phyloP scores from a whole-genome alignment of 2,329 filamentous ascomycete species.

The Stachybotrys echinatus region DNA sequence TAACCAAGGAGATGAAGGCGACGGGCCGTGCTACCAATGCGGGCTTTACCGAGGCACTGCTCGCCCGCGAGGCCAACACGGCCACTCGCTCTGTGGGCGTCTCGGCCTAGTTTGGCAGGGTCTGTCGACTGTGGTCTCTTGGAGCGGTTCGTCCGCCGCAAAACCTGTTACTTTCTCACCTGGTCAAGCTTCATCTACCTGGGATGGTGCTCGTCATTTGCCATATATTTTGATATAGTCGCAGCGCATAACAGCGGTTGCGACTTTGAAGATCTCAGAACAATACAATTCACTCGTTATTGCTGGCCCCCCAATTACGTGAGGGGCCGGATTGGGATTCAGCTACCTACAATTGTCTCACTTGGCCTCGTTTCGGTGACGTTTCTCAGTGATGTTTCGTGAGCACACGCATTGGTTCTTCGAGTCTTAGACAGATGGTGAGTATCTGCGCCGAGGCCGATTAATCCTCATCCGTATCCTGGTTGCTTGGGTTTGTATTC shows the following conservation, averaged over 20 bases:
- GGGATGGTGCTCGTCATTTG: neutral
- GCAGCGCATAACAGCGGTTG: neutral
- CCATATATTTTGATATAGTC: neutral
- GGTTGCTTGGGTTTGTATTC: neutral
- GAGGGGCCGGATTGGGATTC: neutral
- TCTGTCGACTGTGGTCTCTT: neutral
- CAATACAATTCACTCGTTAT: neutral
- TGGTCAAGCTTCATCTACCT: neutral
- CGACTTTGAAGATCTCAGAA: neutral
- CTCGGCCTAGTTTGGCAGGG: constrained; percentile 15
- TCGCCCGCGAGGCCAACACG: constrained; percentile 46
- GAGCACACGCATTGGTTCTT: too few relatives aligned
- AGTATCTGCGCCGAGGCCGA: too few relatives aligned
- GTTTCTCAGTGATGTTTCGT: too few relatives aligned
- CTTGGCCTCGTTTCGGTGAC: too few relatives aligned
- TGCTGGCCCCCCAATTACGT: neutral
- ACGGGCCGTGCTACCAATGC: constrained; percentile 25
- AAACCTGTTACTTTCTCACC: constrained; percentile 1
- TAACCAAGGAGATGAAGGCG: constrained; percentile 55
- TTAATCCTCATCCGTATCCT: too few relatives aligned
- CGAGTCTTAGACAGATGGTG: too few relatives aligned
- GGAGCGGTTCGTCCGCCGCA: neutral
- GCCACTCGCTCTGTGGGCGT: constrained; percentile 21
- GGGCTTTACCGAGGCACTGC: constrained; percentile 52
- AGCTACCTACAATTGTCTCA: too few relatives aligned